Base-by-base conservation (phyloP, 2,329 filamentous ascomycete species). In the Aspergillus bombycis region DNA sequence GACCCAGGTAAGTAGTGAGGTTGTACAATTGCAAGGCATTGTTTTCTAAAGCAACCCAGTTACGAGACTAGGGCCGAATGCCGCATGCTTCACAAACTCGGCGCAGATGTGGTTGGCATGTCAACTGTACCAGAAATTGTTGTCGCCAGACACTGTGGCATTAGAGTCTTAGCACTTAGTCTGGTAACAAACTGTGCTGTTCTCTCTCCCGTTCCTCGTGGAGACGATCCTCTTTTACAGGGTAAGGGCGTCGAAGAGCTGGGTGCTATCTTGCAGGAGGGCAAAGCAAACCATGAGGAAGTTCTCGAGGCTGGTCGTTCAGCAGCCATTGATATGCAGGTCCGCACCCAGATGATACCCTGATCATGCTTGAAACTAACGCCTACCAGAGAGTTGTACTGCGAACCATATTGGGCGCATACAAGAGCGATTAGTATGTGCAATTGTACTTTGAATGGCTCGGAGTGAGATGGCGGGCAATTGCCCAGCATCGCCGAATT, bases 91-190 rank as follows among this genome's bases (percentile, higher is more conserved):
- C 81, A 81, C 45, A 79, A 79, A 55, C 75, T 89, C 8, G 88
- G 88, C 8, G 88, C 87, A n/a, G 88, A 90, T 71, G 79, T 90
- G n/a, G 88, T 90, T 2, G 88, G 88, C 16, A 90, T 91, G 88
- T 89, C 86, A 36, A 90, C 88, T 0, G 87, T 90, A 32, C 88
- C 88, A 9, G 88, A 91, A 71, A 88, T 90, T 58, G 84, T 90
- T 57, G 86, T 88, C 19, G 88, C 88, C 36, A 82, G 88, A 66
- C 88, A 91, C 73, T 84, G 82, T 60, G 86, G 85, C n/a, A 83
- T 90, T 68, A 80, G 84, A 32, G 85, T 91, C 8, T 77, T 90
- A 43, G 88, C 87, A 7, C 84, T 90, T 71, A 89, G 87, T 71
- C 76, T 91, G 55, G 88, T 90, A 26, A 90, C 88, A 19, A 90